Conservation (phyloP, 768 basidiomycete species). For the Phlebiopsis gigantea region DNA sequence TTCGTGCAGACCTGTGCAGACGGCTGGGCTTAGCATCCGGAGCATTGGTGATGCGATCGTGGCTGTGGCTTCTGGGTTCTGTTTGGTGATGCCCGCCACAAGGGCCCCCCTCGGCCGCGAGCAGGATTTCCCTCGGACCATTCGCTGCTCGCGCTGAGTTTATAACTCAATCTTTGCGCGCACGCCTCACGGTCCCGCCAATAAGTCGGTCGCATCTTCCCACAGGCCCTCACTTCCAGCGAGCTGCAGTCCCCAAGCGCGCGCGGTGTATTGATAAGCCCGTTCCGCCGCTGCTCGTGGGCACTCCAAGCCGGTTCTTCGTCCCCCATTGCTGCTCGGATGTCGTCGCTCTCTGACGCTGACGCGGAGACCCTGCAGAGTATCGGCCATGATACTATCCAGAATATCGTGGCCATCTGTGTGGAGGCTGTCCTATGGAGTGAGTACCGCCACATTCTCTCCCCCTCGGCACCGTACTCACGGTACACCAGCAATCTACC, state of each 20-base stretch:
- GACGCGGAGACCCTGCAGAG: background rate
- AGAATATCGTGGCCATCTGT: conserved; percentile 7
- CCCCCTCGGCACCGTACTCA: too few relatives aligned
- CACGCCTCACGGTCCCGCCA: background rate
- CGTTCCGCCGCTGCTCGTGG: background rate
- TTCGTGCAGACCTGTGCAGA: background rate
- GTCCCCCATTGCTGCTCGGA: background rate
- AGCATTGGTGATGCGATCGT: background rate
- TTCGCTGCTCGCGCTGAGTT: background rate
- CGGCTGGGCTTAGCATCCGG: too few relatives aligned
- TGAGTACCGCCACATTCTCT: background rate
- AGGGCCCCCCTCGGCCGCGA: background rate
- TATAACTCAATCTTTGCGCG: background rate
- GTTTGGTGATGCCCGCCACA: background rate
- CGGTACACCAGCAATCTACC: background rate
- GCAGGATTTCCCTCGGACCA: background rate
- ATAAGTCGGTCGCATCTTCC: background rate
- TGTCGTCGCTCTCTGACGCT: background rate
- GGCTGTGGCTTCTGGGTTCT: background rate
- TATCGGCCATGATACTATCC: background rate
- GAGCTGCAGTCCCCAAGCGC: background rate
- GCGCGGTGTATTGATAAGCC: background rate
- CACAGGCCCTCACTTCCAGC: background rate
- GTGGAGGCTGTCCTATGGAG: conserved; percentile 9
- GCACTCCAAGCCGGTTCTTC: background rate